These are phyloP conservation scores for Schizothecium vesticola DNA, from an alignment of 495 filamentous ascomycete genomes.

Conservation along the genomic window DNA sequence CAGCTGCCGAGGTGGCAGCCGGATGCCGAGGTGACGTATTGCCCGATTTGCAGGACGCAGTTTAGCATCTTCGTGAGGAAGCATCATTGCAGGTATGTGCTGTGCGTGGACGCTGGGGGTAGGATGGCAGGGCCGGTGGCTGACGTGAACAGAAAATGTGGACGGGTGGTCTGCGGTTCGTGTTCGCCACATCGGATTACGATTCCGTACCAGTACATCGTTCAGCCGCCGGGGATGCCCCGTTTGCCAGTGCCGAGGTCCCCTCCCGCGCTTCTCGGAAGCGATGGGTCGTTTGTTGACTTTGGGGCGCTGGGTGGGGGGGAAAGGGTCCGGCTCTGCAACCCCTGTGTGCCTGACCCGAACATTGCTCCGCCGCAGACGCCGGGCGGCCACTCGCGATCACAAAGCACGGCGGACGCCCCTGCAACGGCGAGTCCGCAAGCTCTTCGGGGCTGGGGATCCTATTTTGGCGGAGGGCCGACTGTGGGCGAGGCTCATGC, in stretches of 20 bases:
- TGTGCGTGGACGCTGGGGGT: neutral
- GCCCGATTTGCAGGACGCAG: conserved; percentile 70
- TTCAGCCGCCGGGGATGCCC: conserved; percentile 62
- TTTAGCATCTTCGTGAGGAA: conserved; percentile 88
- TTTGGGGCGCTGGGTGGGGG: conserved; percentile 59
- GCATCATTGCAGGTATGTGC: conserved; percentile 74
- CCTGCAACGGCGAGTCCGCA: neutral
- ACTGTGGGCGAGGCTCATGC: conserved; percentile 23
- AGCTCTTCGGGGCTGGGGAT: conserved; percentile 14
- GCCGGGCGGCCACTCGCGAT: conserved; percentile 21
- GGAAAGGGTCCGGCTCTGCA: conserved; percentile 85
- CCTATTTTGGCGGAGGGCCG: conserved; percentile 18
- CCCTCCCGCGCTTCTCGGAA: conserved; percentile 22
- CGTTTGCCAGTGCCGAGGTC: conserved; percentile 41
- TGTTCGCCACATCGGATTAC: conserved; percentile 96
- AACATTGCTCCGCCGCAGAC: conserved; percentile 62
- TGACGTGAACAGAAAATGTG: conserved; percentile 66
- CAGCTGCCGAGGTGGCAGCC: conserved; percentile 77
- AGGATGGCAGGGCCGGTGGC: neutral
- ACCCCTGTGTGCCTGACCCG: conserved; percentile 90
- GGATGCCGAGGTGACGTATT: conserved; percentile 68
- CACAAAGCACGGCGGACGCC: conserved; percentile 21
- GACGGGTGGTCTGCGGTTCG: conserved; percentile 81
- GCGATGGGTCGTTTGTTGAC: conserved; percentile 43
- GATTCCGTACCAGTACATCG: conserved; percentile 88